phyloP scores from a whole-genome alignment of 1,139 yeast species.

The Pneumocystis murina region DNA sequence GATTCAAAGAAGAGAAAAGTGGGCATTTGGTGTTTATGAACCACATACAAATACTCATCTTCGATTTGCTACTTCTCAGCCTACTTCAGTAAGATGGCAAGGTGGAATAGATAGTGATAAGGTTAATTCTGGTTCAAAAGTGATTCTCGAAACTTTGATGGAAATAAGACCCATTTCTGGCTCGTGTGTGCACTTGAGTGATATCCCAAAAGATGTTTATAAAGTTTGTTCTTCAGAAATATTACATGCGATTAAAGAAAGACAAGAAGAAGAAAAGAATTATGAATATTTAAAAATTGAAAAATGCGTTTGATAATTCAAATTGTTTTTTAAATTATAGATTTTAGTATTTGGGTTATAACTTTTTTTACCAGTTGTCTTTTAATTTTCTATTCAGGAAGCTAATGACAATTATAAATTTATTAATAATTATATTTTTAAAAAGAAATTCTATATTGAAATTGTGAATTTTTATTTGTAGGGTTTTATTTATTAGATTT shows the following conservation, averaged over 20 bases:
- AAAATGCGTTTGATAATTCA: neutral
- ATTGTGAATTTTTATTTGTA: neutral
- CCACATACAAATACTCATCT: constrained; percentile 68
- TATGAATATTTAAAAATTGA: neutral
- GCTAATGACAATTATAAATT: neutral
- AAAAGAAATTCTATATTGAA: neutral
- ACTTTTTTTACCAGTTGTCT: neutral
- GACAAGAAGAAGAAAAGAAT: neutral
- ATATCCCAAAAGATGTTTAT: constrained; percentile 2
- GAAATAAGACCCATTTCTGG: constrained; percentile 1
- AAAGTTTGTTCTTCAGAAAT: neutral
- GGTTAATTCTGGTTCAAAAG: constrained; percentile 3
- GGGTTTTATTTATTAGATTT: no score
- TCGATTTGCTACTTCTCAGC: constrained; percentile 63
- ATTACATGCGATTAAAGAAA: neutral
- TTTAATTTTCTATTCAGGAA: neutral
- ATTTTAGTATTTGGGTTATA: neutral
- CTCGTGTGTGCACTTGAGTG: neutral
- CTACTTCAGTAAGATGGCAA: constrained; percentile 34
- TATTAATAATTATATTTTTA: neutral
- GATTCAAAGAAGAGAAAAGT: constrained; percentile 43
- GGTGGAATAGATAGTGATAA: constrained; percentile 18
- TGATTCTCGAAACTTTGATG: neutral
- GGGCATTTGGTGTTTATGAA: constrained; percentile 53
- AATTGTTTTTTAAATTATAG: neutral